Conservation (phyloP, 1,284 basidiomycete species). For the Ganoderma lingzhi region DNA sequence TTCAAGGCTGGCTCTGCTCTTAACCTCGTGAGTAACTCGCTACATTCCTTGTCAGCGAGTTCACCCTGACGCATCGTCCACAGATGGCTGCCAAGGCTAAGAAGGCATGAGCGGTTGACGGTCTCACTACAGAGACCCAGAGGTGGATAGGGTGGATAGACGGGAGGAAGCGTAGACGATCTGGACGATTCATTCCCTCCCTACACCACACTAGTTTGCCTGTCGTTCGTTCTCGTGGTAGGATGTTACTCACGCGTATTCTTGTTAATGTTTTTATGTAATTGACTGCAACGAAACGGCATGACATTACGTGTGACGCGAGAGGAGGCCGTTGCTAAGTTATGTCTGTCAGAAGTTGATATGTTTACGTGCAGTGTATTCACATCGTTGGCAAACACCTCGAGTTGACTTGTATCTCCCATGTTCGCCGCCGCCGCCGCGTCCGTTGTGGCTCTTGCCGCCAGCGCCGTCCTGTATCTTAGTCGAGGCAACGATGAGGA, state of each 20-base stretch:
- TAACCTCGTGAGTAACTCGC: conserved; percentile 68
- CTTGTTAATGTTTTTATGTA: conserved; percentile 31
- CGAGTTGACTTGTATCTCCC: background rate
- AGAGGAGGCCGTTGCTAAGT: conserved; percentile 7
- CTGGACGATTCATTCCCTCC: conserved; percentile 18
- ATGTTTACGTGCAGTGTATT: background rate
- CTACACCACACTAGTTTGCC: conserved; percentile 26
- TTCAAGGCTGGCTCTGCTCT: conserved; percentile 93
- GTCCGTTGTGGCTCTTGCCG: conserved; percentile 5
- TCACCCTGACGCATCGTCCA: background rate
- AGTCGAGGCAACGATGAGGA: no score
- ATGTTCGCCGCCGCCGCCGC: conserved; percentile 9
- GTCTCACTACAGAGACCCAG: background rate
- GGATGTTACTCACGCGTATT: conserved; percentile 31
- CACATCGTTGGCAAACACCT: background rate
- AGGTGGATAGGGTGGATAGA: conserved; percentile 11
- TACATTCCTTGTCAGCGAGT: background rate
- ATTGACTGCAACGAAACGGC: conserved; percentile 28
- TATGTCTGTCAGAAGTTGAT: background rate
- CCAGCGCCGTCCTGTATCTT: background rate
- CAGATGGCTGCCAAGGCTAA: conserved; percentile 67
- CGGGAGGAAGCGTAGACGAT: conserved; percentile 18
- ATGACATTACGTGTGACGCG: conserved; percentile 1
- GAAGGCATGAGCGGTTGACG: conserved; percentile 27
- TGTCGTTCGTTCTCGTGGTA: conserved; percentile 27